Evolutionary conservation across 352 stramenopile species (phyloP), one percentile per base, ranked within the genome.

Genomic region (Globisporangium iwayamae): DNA sequence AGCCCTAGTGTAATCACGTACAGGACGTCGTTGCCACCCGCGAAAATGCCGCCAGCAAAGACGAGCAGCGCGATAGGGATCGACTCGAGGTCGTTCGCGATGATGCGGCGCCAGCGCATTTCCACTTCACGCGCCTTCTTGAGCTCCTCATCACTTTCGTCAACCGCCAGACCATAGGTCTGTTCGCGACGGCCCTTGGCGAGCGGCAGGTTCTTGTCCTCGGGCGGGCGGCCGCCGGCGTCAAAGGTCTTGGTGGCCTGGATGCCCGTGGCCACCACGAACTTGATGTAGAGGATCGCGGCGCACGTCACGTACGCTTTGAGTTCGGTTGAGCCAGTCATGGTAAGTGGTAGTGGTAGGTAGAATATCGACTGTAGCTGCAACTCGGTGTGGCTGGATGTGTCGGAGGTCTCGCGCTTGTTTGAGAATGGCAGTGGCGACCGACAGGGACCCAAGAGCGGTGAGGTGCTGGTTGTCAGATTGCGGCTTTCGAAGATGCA

Each of bases 241-340:
- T 71, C 58, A 56, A 85, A 89, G 11, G 71, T 86, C 63, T 87
- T 86, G 51, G 43, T 65, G 38, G 58, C 78, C 52, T 89, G 77
- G 22, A 89, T 73, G 7, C 63, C 55, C 20, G 76, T 75, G 9
- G 68, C 68, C 20, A 78, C 65, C 56, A 90, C 45, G 66, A 87
- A 90, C 78, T 91, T 91, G 74, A 80, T 38, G 70, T 80, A 91
- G 32, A 91, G 71, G 39, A 88, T 50, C 39, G 70, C 56, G 4
- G 70, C 57, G 71, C 79, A 90, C 2, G 78, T 69, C 39, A 83
- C 74, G 68, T 80, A 87, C 38, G 74, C 73, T 71, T 90, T 85
- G 61, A 83, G 66, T 11, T 76, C 74, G 1, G 59, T 52, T 1
- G 72, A 71, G 8, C 62, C 66, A 4, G 62, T 71, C 72, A 28